Conservation (phyloP, 306 rosid genomes). For the Pterocarpus santalinus region DNA sequence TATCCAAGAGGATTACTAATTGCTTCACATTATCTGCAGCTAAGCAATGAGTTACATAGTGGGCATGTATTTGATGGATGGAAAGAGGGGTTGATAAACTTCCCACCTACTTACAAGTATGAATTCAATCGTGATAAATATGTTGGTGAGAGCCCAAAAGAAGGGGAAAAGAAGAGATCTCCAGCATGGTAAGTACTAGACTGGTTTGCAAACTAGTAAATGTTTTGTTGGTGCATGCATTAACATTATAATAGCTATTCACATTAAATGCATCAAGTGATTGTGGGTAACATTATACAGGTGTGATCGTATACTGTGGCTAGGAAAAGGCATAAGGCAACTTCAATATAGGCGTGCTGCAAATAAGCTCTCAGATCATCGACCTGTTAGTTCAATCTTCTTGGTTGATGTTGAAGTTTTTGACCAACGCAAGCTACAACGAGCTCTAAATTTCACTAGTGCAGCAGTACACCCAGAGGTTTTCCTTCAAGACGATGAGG, state of each 20-base stretch:
- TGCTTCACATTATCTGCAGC: conserved; percentile 60
- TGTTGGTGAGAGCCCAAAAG: conserved; percentile 73
- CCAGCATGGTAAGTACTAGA: conserved; percentile 83
- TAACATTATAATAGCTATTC: neutral
- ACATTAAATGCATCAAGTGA: conserved; percentile 2
- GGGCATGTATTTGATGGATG: conserved; percentile 94
- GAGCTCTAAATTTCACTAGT: conserved; percentile 63
- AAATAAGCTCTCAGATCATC: conserved; percentile 76
- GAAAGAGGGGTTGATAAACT: conserved; percentile 82
- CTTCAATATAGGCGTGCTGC: conserved; percentile 69
- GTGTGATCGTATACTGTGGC: conserved; percentile 94
- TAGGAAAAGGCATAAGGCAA: conserved; percentile 87
- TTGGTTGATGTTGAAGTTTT: conserved; percentile 78
- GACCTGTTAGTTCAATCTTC: conserved; percentile 83
- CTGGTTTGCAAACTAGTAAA: neutral
- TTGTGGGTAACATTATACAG: conserved; percentile 50
- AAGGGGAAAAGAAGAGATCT: conserved; percentile 86
- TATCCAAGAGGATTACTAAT: conserved; percentile 15
- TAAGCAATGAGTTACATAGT: conserved; percentile 65
- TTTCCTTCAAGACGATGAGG: conserved; percentile 56
- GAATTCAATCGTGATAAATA: conserved; percentile 72
- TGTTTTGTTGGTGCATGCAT: neutral
- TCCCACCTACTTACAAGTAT: conserved; percentile 93
- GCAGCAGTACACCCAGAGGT: conserved; percentile 69
- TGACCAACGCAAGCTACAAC: conserved; percentile 70